Evolutionary conservation across 148 eudicot genomes (phyloP), one percentile per base, ranked within the genome.

Genomic region (Camellia sinensis): DNA sequence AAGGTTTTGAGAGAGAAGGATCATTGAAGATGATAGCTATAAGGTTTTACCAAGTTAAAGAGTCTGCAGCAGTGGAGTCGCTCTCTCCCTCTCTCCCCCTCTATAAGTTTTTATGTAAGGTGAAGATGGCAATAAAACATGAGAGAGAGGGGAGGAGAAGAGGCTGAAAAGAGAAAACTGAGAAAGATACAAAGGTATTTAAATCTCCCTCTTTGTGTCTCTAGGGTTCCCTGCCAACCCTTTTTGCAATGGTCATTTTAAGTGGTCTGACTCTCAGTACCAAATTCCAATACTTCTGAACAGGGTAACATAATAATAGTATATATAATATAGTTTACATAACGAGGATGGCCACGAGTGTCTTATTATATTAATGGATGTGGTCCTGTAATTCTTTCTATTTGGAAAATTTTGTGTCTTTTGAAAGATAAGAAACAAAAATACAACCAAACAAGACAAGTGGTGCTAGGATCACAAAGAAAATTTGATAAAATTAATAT

Each of bases 301-400:
- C 4, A 40, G 29, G 11, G 11, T n/a, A 45, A 44, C 7, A 56
- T 7, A 5, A 75, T 59, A 41, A 6, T 9, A 59, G 14, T 40
- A 56, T 21, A 29, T 1, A 29, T 29, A 29, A 13, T 18, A 21
- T 29, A 21, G 50, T 44, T 29, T 59, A 52, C 29, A 14, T 53
- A 70, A 18, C 45, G 63, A 72, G 53, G 50, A 67, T 75, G 46
- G 84, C 67, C 89, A 87, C 84, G 87, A 78, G 87, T 74, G 84
- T 78, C 45, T 54, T 64, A 54, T 18, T 63, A 62, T 74, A 72
- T 43, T 56, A 70, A 79, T 83, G 29, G 56, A 52, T 76, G 88
- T 83, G 84, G 86, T 83, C 84, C 83, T 57, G 37, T 29, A 29
- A 29, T 0, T 29, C 37, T 29, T 29, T 29, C 37, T 29, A 29